Evolutionary conservation across 106 monocot genomes (phyloP).

Genomic region (Apostasia shenzhenica): DNA sequence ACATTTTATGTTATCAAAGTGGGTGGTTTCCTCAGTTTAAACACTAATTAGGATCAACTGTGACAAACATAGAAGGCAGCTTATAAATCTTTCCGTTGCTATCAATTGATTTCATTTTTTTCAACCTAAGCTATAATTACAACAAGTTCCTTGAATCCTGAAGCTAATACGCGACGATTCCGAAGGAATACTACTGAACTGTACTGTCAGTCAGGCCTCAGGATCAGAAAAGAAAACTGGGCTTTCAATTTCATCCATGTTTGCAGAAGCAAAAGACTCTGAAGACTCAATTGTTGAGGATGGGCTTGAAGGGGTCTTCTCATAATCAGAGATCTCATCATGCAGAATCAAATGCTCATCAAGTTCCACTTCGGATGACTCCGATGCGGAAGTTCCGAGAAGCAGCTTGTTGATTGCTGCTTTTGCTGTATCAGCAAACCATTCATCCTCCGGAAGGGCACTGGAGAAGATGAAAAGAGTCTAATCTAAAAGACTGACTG

Average conservation of each 20-base stretch:
- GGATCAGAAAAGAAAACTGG: constrained; percentile 70
- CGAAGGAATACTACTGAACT: too few species aligned
- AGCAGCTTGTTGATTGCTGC: constrained; percentile 71
- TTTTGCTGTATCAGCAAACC: constrained; percentile 89
- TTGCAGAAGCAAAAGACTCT: constrained; percentile 94
- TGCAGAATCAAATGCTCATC: constrained; percentile 41
- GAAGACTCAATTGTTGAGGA: constrained; percentile 34
- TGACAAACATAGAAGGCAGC: too few species aligned
- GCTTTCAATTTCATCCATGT: constrained; percentile 62
- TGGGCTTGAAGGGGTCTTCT: constrained; percentile 43
- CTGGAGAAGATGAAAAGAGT: constrained; percentile 16
- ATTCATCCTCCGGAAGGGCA: constrained; percentile 90
- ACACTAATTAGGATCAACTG: too few species aligned
- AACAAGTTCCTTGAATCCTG: too few species aligned
- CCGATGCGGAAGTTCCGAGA: constrained; percentile 54
- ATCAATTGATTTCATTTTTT: too few species aligned
- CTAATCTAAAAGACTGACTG: background rate
- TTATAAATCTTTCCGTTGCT: too few species aligned
- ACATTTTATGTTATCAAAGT: too few species aligned
- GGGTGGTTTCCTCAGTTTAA: too few species aligned
- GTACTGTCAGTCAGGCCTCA: constrained; percentile 23
- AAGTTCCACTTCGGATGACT: constrained; percentile 43
- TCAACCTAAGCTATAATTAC: too few species aligned
- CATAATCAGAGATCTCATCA: constrained; percentile 55
- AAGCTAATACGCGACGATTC: too few species aligned